Conservation (phyloP, 2,329 filamentous ascomycete species). For the Alternaria consortialis region DNA sequence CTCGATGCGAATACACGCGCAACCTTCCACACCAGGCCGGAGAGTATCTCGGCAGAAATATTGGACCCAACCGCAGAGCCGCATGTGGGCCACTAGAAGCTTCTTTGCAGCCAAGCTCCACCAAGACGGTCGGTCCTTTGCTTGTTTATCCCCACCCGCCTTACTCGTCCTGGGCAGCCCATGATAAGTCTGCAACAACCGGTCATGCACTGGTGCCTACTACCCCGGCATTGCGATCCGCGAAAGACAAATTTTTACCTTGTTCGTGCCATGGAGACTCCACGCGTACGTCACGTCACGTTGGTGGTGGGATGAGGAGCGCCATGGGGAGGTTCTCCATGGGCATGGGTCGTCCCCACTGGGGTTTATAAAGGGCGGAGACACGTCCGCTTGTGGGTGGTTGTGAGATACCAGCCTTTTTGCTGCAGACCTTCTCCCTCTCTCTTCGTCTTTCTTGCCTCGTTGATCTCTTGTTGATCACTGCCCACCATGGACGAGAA, state of each 20-base stretch:
- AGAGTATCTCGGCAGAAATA: constrained; percentile 22
- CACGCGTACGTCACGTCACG: constrained; percentile 29
- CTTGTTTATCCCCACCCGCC: constrained; percentile 31
- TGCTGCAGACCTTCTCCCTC: constrained; percentile 12
- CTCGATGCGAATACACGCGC: constrained; percentile 1
- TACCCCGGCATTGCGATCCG: constrained; percentile 23
- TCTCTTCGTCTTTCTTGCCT: neutral
- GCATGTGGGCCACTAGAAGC: constrained; percentile 44
- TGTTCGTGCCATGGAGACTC: constrained; percentile 36
- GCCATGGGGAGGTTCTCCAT: constrained; percentile 35
- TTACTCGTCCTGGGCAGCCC: constrained; percentile 23
- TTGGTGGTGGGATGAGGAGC: constrained; percentile 18
- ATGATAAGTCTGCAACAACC: constrained; percentile 29
- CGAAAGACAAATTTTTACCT: constrained; percentile 29
- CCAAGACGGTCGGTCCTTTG: constrained; percentile 33
- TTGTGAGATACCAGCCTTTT: constrained; percentile 19
- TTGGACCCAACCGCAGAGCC: constrained; percentile 34
- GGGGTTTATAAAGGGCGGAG: constrained; percentile 39
- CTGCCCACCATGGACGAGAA: constrained; percentile 41
- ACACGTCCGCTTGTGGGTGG: constrained; percentile 6
- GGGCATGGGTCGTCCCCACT: constrained; percentile 28
- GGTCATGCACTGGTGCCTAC: constrained; percentile 16
- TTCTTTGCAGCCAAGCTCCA: constrained; percentile 42
- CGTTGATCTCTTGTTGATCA: constrained; percentile 19
- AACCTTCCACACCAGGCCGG: constrained; percentile 9